These are phyloP conservation scores for Parmales sp. DNA, from an alignment of 108 stramenopile species.

Conservation along the genomic window DNA sequence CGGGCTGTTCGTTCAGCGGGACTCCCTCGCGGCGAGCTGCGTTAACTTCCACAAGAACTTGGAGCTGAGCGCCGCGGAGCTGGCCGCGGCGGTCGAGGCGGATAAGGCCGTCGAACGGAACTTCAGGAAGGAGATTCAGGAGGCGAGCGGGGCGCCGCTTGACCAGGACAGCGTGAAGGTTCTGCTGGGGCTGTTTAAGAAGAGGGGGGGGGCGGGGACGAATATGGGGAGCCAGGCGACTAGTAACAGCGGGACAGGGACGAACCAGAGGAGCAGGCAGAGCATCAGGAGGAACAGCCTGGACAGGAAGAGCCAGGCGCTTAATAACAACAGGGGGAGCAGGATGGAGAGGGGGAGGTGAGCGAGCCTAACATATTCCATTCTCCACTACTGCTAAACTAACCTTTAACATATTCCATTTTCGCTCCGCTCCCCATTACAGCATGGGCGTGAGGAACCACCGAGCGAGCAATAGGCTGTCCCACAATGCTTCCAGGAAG, in stretches of 20 bases:
- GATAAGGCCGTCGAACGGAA: conserved; percentile 23
- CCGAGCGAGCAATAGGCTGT: no score
- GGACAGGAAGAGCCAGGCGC: not conserved
- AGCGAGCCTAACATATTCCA: not conserved
- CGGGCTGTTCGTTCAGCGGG: not conserved
- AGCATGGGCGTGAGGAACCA: no score
- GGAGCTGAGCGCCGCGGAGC: conserved; percentile 13
- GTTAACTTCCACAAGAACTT: conserved; percentile 20
- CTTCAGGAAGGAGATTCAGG: conserved; percentile 32
- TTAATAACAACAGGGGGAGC: not conserved
- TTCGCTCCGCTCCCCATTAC: no score
- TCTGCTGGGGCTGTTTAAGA: conserved; percentile 18
- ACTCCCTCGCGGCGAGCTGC: conserved; percentile 8
- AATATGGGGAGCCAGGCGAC: not conserved
- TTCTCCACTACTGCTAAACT: no score
- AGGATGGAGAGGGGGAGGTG: not conserved
- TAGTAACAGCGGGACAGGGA: not conserved
- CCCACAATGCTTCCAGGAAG: not conserved
- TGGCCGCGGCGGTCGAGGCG: not conserved
- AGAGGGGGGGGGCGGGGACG: not conserved
- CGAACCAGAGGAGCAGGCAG: not conserved
- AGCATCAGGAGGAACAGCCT: not conserved
- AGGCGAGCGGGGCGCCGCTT: conserved; percentile 14
- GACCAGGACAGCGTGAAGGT: conserved; percentile 31
- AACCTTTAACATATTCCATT: no score